Evolutionary conservation across 495 filamentous ascomycete genomes (phyloP).

Genomic region (Clohesyomyces aquaticus): DNA sequence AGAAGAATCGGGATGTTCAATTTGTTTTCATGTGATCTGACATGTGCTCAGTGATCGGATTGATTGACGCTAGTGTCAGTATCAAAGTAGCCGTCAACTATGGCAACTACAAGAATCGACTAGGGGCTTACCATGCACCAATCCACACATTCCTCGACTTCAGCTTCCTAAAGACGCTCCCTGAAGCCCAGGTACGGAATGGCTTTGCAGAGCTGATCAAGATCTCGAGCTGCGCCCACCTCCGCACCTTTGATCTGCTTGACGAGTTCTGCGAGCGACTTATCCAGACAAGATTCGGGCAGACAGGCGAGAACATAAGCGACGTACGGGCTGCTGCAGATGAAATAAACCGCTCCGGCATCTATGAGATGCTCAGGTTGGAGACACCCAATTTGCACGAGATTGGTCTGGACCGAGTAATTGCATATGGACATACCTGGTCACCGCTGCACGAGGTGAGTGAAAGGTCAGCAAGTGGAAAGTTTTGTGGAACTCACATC

Average conservation of each 20-base stretch:
- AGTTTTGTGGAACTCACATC: background rate
- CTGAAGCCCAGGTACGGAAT: slow-evolving; percentile 63
- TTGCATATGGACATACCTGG: slow-evolving; percentile 71
- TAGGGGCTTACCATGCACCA: slow-evolving; percentile 69
- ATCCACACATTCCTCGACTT: slow-evolving; percentile 69
- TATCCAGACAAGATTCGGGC: slow-evolving; percentile 61
- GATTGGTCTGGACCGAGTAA: slow-evolving; percentile 64
- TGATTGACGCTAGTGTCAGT: slow-evolving; percentile 68
- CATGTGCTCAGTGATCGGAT: slow-evolving; percentile 66
- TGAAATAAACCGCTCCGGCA: slow-evolving; percentile 61
- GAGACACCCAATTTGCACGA: slow-evolving; percentile 68
- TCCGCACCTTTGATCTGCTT: slow-evolving; percentile 61
- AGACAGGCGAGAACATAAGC: slow-evolving; percentile 52
- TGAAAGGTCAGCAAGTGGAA: background rate
- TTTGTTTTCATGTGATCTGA: no score
- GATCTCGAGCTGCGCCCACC: slow-evolving; percentile 59
- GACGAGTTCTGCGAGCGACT: slow-evolving; percentile 64
- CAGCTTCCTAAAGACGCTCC: slow-evolving; percentile 63
- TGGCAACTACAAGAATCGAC: slow-evolving; percentile 66
- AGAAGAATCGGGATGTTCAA: no score
- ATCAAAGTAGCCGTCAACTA: slow-evolving; percentile 72
- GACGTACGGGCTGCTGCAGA: slow-evolving; percentile 61
- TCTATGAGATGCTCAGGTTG: slow-evolving; percentile 65
- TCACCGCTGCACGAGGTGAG: slow-evolving; percentile 60
- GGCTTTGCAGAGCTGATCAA: slow-evolving; percentile 66